Conservation (phyloP, 2,329 filamentous ascomycete species). For the Ophiocordyceps camponoti-rufipedis region DNA sequence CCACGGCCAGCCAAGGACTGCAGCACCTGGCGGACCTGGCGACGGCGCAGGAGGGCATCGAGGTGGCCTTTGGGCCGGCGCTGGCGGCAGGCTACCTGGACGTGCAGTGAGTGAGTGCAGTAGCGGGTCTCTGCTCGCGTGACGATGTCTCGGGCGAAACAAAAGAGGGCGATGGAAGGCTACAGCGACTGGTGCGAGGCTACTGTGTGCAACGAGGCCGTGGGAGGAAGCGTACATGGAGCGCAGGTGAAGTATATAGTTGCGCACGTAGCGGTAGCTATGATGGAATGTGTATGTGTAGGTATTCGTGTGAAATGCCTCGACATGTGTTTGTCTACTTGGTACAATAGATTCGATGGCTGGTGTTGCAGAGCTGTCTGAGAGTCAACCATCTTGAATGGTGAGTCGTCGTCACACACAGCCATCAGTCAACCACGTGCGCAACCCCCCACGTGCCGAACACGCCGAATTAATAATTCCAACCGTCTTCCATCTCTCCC, state of each 20-base stretch:
- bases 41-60: constrained; percentile 21
- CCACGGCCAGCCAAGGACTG: constrained; percentile 31
- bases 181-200: background rate
- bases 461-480: too few species aligned
- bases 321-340: too few species aligned
- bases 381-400: too few species aligned
- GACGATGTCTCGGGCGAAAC: background rate
- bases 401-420: too few species aligned
- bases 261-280: background rate
- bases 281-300: background rate
- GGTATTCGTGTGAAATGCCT: background rate
- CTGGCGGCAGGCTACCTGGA: constrained; percentile 18
- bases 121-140: background rate
- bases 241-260: background rate
- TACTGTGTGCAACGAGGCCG: background rate
- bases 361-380: too few species aligned
- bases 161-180: background rate
- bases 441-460: too few species aligned
- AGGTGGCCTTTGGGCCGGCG: constrained; percentile 14
- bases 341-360: too few species aligned
- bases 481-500: too few species aligned
- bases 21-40: constrained; percentile 43
- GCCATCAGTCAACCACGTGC: too few species aligned
- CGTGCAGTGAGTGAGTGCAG: constrained; percentile 6
- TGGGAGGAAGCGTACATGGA: background rate